Conservation (phyloP, 495 filamentous ascomycete species). For the Xylaria cubensis region DNA sequence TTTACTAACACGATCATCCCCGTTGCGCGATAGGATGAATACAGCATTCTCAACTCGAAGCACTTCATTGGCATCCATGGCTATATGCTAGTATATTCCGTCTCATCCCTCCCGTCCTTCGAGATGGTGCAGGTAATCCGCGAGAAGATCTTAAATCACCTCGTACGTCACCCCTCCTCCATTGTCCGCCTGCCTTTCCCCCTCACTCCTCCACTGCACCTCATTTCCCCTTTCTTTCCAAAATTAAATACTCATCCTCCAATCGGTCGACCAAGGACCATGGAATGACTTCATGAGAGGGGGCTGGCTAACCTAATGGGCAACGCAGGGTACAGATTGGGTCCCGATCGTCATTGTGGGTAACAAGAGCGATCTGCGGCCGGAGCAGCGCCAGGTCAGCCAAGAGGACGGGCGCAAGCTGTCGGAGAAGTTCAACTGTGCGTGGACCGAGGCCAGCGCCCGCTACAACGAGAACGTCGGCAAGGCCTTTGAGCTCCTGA, state of each 20-base stretch:
- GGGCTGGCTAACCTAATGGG: conserved; percentile 16
- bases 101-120: conserved; percentile 90
- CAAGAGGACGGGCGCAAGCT: conserved; percentile 81
- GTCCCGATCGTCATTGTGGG: conserved; percentile 94
- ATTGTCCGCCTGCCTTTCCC: neutral
- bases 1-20: neutral
- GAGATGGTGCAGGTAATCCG: conserved; percentile 95
- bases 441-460: conserved; percentile 93
- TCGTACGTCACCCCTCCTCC: conserved; percentile 64
- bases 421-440: conserved; percentile 86
- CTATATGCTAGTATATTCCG: conserved; percentile 97
- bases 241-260: neutral
- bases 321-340: conserved; percentile 81
- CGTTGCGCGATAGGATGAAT: conserved; percentile 78
- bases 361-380: conserved; percentile 94
- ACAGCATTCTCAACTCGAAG: conserved; percentile 96
- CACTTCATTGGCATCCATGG: conserved; percentile 99
- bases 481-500: conserved; percentile 93
- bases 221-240: conserved; percentile 34
- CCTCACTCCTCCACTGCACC: conserved; percentile 8
- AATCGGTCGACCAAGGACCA: conserved; percentile 13
- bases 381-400: conserved; percentile 90
- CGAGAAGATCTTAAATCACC: conserved; percentile 96
- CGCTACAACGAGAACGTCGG: conserved; percentile 91
- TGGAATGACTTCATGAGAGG: conserved; percentile 21